Base-by-base conservation (phyloP, 257 asterid species). In the Gardenia jasminoides region DNA sequence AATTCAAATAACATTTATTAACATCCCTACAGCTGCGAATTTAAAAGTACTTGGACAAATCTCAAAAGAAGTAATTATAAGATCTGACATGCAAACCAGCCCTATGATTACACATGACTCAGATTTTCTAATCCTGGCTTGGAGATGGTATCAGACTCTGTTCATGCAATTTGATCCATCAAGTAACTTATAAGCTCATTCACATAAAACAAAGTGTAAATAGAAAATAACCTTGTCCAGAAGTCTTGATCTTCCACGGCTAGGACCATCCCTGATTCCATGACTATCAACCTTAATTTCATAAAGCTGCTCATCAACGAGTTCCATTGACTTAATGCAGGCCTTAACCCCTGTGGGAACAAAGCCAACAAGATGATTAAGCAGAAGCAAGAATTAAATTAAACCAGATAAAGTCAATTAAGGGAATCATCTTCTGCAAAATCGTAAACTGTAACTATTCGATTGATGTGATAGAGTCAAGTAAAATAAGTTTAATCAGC, bases 251-350 rank as follows among this genome's bases (percentile, higher is more conserved):
- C 99, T 92, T 78, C 99, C 99, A 58, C 90, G 89, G 77, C 80
- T 85, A 47, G 98, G 98, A 43, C 99, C 98, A 73, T 85, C 89
- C 84, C 80, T 86, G 80, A 90, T 85, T 76, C 94, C 99, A 75
- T 93, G 97, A 80, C 87, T 84, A 89, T 95, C 99, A 59, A 88
- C 77, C 52, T 86, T 78, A 83, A 95, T 86, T 92, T 93, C 99
- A 77, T 88, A 93, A 68, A 73, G 86, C 72, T 87, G 89, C 87
- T 93, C 98, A 41, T 87, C 89, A 67, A 93, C 88, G 74, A 89
- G 72, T 76, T 86, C 91, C 84, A 82, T 85, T 66, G 92, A 92
- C 47, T 80, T 88, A 79, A 88, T 85, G 92, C 97, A 92, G 79
- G 96, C 96, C 81, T 82, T 82, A 68, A 91, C 84, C 99, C 99